Percentiles rank a stretch among this genome's conserved stretches.
phyloP scores from a whole-genome alignment of 2,329 filamentous ascomycete species.

The Podosphaera aphanis region DNA sequence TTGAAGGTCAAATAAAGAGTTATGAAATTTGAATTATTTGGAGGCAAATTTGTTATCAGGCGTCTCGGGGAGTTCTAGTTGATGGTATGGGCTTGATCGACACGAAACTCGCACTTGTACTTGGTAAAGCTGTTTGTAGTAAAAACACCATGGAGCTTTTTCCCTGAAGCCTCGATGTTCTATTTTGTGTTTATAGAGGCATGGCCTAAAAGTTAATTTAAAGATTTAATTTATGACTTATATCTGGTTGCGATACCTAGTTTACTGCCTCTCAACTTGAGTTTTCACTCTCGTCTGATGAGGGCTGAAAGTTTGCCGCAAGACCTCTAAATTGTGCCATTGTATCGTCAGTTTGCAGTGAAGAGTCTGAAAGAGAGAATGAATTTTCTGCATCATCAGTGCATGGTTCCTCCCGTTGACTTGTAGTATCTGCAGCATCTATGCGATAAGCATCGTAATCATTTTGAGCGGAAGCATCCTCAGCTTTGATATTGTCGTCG shows the following conservation, averaged over 20 bases:
- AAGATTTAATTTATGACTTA: not conserved
- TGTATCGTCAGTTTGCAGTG: not conserved
- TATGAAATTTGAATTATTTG: conserved; percentile 14
- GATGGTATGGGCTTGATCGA: not conserved
- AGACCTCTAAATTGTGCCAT: conserved; percentile 1
- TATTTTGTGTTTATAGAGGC: not conserved
- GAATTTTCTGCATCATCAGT: not conserved
- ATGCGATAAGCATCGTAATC: not conserved
- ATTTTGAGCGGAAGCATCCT: not conserved
- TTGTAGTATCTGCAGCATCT: not conserved
- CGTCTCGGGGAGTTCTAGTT: conserved; percentile 9
- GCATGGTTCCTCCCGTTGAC: not conserved
- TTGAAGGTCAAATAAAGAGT: conserved; percentile 28
- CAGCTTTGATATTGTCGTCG: not conserved
- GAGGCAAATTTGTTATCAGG: conserved; percentile 4
- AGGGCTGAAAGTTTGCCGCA: conserved; percentile 1
- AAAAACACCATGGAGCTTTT: conserved; percentile 3
- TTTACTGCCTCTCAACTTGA: not conserved
- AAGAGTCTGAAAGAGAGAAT: not conserved
- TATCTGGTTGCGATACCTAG: not conserved
- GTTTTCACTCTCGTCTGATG: not conserved
- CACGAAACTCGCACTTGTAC: not conserved
- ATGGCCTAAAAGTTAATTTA: not conserved
- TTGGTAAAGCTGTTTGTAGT: conserved; percentile 2
- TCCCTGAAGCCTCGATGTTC: not conserved